These are phyloP conservation scores for Sanghuangporus sanghuang DNA, from an alignment of 1,284 basidiomycete species.

Conservation along the genomic window DNA sequence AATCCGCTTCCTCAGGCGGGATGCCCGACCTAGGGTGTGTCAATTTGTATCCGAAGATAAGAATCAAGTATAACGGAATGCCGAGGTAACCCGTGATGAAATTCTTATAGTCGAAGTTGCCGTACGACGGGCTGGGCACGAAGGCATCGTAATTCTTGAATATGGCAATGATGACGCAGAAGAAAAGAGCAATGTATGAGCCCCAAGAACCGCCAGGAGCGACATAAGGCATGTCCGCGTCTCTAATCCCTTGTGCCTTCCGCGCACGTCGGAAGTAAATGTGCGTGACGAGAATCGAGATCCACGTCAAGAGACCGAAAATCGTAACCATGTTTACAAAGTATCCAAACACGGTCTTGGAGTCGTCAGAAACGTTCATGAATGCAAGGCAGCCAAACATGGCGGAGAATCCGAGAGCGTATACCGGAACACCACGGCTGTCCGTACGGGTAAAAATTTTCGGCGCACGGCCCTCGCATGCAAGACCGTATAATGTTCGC, in stretches of 20 bases:
- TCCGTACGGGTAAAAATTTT: conserved; percentile 43
- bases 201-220: conserved; percentile 64
- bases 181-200: conserved; percentile 54
- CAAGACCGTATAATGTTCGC: conserved; percentile 46
- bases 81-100: conserved; percentile 16
- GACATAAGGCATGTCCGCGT: conserved; percentile 62
- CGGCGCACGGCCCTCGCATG: conserved; percentile 45
- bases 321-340: conserved; percentile 68
- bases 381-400: conserved; percentile 55
- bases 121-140: conserved; percentile 19
- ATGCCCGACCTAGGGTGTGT: conserved; percentile 2
- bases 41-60: conserved; percentile 14
- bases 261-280: conserved; percentile 35
- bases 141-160: conserved; percentile 68
- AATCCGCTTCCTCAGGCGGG: conserved; percentile 11
- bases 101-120: conserved; percentile 11
- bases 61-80: conserved; percentile 11
- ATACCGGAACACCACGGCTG: conserved; percentile 32
- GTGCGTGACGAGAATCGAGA: conserved; percentile 65
- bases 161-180: conserved; percentile 55
- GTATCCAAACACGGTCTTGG: conserved; percentile 55
- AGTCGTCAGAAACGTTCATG: conserved; percentile 44
- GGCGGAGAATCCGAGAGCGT: conserved; percentile 46
- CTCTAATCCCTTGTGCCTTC: conserved; percentile 53
- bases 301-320: conserved; percentile 71